Conservation (phyloP, 495 filamentous ascomycete species). For the Extremus antarcticus region DNA sequence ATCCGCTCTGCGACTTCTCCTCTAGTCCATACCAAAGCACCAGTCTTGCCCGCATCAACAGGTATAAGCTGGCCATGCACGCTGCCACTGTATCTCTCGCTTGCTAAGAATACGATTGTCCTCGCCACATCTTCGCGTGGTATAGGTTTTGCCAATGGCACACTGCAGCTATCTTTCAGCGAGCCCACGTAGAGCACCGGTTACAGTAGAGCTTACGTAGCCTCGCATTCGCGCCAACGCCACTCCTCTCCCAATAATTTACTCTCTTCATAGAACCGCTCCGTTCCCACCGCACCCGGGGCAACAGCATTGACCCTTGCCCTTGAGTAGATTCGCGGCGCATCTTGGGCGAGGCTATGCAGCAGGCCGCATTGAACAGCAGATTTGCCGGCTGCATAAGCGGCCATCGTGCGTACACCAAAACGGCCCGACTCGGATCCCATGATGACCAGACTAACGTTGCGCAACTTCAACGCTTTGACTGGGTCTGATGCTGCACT, state of each 20-base stretch:
- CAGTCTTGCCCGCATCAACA: slow-evolving; percentile 35
- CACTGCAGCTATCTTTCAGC: too few species aligned
- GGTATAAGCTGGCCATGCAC: slow-evolving; percentile 33
- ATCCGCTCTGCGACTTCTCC: slow-evolving; percentile 21
- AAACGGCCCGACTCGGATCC: slow-evolving; percentile 35
- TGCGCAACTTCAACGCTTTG: slow-evolving; percentile 14
- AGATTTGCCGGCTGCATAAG: slow-evolving; percentile 34
- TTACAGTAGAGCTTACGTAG: slow-evolving; percentile 27
- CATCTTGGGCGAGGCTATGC: slow-evolving; percentile 31
- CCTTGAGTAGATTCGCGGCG: slow-evolving; percentile 23
- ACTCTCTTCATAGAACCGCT: slow-evolving; percentile 30
- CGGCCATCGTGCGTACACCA: slow-evolving; percentile 32
- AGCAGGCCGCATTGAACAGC: slow-evolving; percentile 34
- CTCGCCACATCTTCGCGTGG: slow-evolving; percentile 30
- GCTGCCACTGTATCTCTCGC: slow-evolving; percentile 32
- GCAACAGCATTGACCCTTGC: slow-evolving; percentile 37
- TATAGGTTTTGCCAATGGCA: slow-evolving; percentile 29
- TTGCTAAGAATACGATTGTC: slow-evolving; percentile 33
- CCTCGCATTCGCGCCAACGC: slow-evolving; percentile 32
- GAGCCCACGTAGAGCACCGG: too few species aligned
- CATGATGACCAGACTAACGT: slow-evolving; percentile 33
- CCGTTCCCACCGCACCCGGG: slow-evolving; percentile 35
- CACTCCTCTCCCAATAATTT: slow-evolving; percentile 27
- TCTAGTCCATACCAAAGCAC: slow-evolving; percentile 33
- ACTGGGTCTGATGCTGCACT: background rate